phyloP scores from a whole-genome alignment of 441 rosid species.

The Lagerstroemia fauriei region DNA sequence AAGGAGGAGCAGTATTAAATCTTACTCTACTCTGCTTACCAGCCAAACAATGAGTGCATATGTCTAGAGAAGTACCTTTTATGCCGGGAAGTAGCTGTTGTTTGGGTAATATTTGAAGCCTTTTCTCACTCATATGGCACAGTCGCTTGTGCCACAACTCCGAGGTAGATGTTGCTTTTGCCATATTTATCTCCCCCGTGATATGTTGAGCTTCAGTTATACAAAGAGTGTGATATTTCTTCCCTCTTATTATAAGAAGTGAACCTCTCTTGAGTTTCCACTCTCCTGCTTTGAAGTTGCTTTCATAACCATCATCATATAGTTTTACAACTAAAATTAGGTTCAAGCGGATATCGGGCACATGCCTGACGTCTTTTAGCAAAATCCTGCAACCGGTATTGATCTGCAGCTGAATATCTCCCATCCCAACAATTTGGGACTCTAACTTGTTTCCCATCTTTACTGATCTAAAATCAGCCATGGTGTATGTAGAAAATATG shows the following conservation, averaged over 20 bases:
- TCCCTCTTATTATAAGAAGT: conserved; percentile 10
- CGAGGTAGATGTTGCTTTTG: neutral
- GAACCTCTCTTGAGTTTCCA: conserved; percentile 25
- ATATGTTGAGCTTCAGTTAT: neutral
- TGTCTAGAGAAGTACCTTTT: neutral
- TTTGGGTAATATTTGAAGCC: neutral
- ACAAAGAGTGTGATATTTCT: neutral
- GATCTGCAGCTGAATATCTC: neutral
- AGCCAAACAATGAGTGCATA: conserved; percentile 8
- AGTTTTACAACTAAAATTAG: neutral
- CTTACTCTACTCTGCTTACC: conserved; percentile 20
- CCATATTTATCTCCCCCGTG: neutral
- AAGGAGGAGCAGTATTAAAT: neutral
- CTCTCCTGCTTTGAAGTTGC: neutral
- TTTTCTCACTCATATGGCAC: conserved; percentile 22
- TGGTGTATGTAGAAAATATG: neutral
- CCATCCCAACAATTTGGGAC: neutral
- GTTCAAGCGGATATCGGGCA: neutral
- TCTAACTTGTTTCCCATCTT: neutral
- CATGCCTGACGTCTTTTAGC: neutral
- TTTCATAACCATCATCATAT: neutral
- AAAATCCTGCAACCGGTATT: neutral
- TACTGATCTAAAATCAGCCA: neutral
- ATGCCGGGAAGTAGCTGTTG: neutral
- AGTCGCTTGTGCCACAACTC: conserved; percentile 9